Percentiles rank a stretch among this genome's conserved stretches.
Evolutionary conservation across 139 green algal genomes (phyloP).

Genomic region (Trebouxia sp.): DNA sequence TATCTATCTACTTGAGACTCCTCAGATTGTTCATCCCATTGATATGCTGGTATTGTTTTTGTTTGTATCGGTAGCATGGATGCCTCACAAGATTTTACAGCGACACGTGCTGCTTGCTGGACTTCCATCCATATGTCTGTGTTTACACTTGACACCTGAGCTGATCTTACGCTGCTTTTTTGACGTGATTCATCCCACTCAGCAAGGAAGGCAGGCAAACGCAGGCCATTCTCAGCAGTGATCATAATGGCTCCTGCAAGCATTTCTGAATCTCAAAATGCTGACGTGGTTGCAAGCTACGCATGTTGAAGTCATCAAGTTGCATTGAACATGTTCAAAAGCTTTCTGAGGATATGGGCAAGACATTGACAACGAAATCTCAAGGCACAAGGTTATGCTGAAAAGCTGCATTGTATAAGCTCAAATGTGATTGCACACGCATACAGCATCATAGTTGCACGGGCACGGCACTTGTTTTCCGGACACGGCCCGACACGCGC

Average conservation of each 20-base stretch:
- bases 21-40: background rate
- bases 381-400: too few relatives aligned
- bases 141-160: slow-evolving; percentile 5
- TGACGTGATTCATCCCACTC: background rate
- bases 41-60: background rate
- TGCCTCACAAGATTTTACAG: background rate
- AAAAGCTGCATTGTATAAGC: too few relatives aligned
- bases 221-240: background rate
- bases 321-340: slow-evolving; percentile 9
- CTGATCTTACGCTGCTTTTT: slow-evolving; percentile 14
- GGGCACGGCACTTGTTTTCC: too few relatives aligned
- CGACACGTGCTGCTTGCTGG: background rate
- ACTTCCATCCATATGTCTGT: background rate
- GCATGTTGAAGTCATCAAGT: background rate
- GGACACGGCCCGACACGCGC: too few relatives aligned
- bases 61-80: background rate
- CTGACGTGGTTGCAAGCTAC: background rate
- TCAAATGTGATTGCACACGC: too few relatives aligned
- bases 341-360: too few relatives aligned
- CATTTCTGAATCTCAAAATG: background rate
- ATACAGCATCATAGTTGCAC: too few relatives aligned
- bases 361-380: too few relatives aligned
- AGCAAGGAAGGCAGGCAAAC: background rate
- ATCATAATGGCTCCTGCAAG: background rate
- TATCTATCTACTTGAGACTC: background rate